Evolutionary conservation across 176 grass and related monocot species (phyloP), one percentile per base, ranked within the genome.

Genomic region (Oryza meridionalis): DNA sequence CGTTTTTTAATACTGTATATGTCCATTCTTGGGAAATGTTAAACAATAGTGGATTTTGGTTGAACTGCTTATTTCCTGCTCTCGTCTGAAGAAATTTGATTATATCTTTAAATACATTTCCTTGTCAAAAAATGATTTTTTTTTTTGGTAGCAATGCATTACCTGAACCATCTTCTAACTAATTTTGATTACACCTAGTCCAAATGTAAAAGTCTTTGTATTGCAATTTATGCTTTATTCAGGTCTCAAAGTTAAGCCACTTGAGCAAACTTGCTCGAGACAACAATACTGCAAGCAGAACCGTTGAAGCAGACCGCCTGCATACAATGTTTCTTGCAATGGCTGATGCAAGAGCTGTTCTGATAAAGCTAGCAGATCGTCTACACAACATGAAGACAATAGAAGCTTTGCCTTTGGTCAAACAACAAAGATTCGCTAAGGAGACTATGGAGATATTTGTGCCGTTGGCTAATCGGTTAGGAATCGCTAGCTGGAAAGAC

Each of bases 281-380:
- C 49, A 95, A 88, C 66, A 84, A 95, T 84, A 98, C 92, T 43
- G 96, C 96, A 64, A 93, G 91, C 85, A 85, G 88, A 73, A 98
- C 87, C 46, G 86, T 85, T 64, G 96, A 98, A 63, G 96, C 92
- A 76, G 96, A 98, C 47, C 91, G 96, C n/a, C 80, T 98, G 70
- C 96, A 98, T 64, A 98, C 96, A 70, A 98, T 95, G 92, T 93
- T 95, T 84, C 92, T 98, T 80, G 96, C 92, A 64, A 98, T 98
- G 96, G 88, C 90, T 70, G 96, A 98, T 93, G 90, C 93, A 68
- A 71, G 96, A 66, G 96, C 96, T 67, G 91, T 98, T 69, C 87
- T 98, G 33, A 93, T 95, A 88, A 98, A 98, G 86, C 75, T 98
- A 66, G 93, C 96, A 67, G 96, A 95, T 45, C 91, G 96, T 45